Percentiles rank a stretch among this genome's conserved stretches.
phyloP scores from a whole-genome alignment of 352 stramenopile species.

The Pythium periplocum region DNA sequence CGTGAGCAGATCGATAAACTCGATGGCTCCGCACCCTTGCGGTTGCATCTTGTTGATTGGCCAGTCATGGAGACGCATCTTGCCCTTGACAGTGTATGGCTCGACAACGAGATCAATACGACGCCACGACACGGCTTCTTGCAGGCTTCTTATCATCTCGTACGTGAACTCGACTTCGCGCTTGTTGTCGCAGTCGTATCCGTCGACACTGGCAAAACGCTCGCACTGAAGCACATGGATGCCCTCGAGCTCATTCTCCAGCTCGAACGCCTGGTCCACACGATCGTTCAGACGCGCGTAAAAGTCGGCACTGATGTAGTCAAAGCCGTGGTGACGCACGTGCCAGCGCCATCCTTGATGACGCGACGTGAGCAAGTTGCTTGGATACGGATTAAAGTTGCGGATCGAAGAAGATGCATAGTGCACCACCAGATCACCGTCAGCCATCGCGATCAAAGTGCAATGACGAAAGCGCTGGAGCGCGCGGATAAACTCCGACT shows the following conservation, averaged over 20 bases:
- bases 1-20: constrained; percentile 74
- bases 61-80: constrained; percentile 77
- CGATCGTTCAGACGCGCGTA: constrained; percentile 30
- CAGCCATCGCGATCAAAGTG: constrained; percentile 70
- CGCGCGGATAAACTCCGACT: constrained; percentile 46
- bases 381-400: constrained; percentile 64
- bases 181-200: constrained; percentile 68
- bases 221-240: constrained; percentile 29
- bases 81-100: constrained; percentile 53
- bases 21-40: constrained; percentile 45
- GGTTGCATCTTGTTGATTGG: constrained; percentile 73
- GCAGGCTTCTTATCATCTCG: constrained; percentile 50
- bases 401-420: constrained; percentile 69
- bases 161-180: constrained; percentile 73
- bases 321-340: constrained; percentile 62
- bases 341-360: constrained; percentile 68
- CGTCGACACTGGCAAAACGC: constrained; percentile 50
- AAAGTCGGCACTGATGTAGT: constrained; percentile 14
- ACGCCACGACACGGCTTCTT: constrained; percentile 47
- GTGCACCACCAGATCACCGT: constrained; percentile 70
- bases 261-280: constrained; percentile 36
- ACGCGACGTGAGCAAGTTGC: constrained; percentile 39
- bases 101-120: constrained; percentile 67
- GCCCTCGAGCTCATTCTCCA: constrained; percentile 29
- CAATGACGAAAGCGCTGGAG: constrained; percentile 50